Evolutionary conservation across 2,329 filamentous ascomycete genomes (phyloP).

Genomic region (Fusarium chlamydosporum): DNA sequence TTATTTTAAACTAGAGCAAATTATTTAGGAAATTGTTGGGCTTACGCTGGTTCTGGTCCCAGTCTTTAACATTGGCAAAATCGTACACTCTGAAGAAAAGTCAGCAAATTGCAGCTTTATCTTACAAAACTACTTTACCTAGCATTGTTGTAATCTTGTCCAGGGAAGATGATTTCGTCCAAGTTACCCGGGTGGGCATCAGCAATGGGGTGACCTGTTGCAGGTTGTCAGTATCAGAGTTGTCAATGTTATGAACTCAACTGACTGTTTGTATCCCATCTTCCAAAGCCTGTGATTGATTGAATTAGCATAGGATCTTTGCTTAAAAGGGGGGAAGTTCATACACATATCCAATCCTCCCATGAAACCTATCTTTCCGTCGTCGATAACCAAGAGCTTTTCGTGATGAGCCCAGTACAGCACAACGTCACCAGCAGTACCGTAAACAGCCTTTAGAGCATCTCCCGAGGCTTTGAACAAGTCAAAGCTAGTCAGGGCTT

Average conservation of each 20-base stretch:
- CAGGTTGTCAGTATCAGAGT: constrained; percentile 26
- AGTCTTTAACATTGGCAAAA: constrained; percentile 82
- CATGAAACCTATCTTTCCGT: constrained; percentile 83
- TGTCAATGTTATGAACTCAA: background rate
- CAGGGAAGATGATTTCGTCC: constrained; percentile 83
- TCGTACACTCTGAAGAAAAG: constrained; percentile 73
- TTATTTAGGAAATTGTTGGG: fast-evolving
- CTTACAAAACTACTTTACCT: constrained; percentile 32
- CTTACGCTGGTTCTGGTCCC: constrained; percentile 83
- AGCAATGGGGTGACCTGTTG: constrained; percentile 78
- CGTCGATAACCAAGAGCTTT: constrained; percentile 87
- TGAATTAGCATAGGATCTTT: constrained; percentile 40
- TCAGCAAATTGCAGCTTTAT: background rate
- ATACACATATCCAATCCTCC: constrained; percentile 86
- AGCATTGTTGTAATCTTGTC: constrained; percentile 95
- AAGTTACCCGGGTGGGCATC: constrained; percentile 86
- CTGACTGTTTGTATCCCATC: constrained; percentile 86
- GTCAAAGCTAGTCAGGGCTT: constrained; percentile 65
- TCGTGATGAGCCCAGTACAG: constrained; percentile 96
- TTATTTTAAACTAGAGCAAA: fast-evolving
- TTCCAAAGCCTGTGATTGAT: constrained; percentile 73
- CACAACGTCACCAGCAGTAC: constrained; percentile 83
- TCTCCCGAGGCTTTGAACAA: constrained; percentile 78
- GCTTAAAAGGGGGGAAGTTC: constrained; percentile 19
- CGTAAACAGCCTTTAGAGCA: constrained; percentile 83